A percentile compares a stretch with the other conserved stretches of the same genome.
phyloP scores from a whole-genome alignment of 2,329 filamentous ascomycete species.

The Cladosporium sp. region DNA sequence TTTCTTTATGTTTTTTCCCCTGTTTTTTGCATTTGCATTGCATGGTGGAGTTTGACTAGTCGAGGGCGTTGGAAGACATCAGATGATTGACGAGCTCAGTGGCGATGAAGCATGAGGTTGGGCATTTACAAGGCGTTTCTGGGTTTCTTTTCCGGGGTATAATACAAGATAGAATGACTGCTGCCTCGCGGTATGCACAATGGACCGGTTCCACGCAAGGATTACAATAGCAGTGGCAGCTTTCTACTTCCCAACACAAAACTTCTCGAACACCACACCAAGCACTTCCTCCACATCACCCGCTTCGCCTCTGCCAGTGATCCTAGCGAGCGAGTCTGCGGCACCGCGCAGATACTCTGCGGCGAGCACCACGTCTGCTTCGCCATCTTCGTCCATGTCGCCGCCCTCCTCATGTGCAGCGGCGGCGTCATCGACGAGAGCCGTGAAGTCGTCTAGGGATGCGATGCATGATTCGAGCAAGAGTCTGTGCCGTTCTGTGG shows the following conservation, averaged over 20 bases:
- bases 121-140: constrained; percentile 22
- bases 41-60: not conserved
- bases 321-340: constrained; percentile 75
- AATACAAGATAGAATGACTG: constrained; percentile 11
- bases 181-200: constrained; percentile 14
- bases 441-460: constrained; percentile 68
- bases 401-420: constrained; percentile 18
- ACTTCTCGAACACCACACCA: constrained; percentile 96
- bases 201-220: not conserved
- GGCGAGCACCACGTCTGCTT: constrained; percentile 82
- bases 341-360: constrained; percentile 85
- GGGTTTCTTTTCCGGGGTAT: not conserved
- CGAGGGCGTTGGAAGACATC: not conserved
- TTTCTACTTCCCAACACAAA: constrained; percentile 44
- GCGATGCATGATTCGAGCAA: constrained; percentile 72
- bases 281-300: constrained; percentile 94
- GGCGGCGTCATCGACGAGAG: constrained; percentile 31
- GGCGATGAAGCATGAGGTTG: not conserved
- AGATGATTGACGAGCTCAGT: not conserved
- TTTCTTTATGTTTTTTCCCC: not conserved
- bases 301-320: constrained; percentile 80
- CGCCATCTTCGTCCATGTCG: constrained; percentile 35
- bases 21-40: not conserved
- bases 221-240: not conserved
- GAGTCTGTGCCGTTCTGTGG: constrained; percentile 84